Base-by-base conservation (phyloP, 73 alveolate species). In the Diophrys appendiculata region DNA sequence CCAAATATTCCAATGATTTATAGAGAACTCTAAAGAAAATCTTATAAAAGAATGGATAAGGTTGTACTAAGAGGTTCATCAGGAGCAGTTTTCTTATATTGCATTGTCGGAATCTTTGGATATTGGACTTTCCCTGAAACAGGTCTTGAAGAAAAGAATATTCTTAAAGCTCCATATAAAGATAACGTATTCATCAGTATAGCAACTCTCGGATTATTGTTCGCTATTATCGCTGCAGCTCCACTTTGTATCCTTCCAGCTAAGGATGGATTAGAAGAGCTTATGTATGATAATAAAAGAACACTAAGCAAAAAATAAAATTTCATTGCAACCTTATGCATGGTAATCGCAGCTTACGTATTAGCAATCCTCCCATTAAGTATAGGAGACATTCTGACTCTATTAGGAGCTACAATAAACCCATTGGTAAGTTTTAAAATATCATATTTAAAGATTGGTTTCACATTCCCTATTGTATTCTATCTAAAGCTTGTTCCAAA, bases 1-100 rank as follows among this genome's bases (percentile, higher is more conserved):
- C 92, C 90, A n/a, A 86, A 87, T 65, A 84, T 90, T 25, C 90
- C 92, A n/a, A 65, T 76, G 56, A 87, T 90, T 53, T 90, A 90
- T 54, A 33, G 80, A 60, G 96, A 90, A 52, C 88, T 90, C 0
- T 80, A 87, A 53, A 78, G 83, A 31, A 86, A 82, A 65, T 73
- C 52, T 52, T 26, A 52, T 22, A 81, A 67, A 30, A 68, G 77
- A 52, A 88, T 88, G 90, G 80, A 72, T 29, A 71, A 68, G 0
- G 90, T 90, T 0, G 55, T 90, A 30, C 13, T 65, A 18, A 24
- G 80, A 70, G 93, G 94, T 13, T 68, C 90, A 22, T 65, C 67
- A 1, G 72, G 70, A 0, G 93, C 81, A 0, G 81, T 87, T 22
- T 23, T 90, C 52, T 60, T 87, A 25, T 86, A 90, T 60, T 30